Conservation (phyloP, 1,284 basidiomycete genomes). For the Testicularia cyperi region DNA sequence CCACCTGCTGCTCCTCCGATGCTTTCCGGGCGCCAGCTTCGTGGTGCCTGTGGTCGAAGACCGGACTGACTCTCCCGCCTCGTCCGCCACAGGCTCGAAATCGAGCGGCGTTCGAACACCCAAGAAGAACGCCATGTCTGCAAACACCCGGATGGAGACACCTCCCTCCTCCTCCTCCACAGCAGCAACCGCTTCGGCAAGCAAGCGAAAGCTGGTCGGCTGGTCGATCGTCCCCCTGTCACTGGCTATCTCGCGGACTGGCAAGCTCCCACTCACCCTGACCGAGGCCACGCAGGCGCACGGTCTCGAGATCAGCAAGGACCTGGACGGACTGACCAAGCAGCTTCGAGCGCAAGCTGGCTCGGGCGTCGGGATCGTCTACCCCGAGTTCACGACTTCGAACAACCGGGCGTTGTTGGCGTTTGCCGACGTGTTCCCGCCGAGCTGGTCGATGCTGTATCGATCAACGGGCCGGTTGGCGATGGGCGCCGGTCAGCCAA, state of each 20-base stretch:
- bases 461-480: neutral
- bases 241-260: constrained; percentile 1
- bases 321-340: constrained; percentile 10
- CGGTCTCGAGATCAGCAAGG: neutral
- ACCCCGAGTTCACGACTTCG: constrained; percentile 46
- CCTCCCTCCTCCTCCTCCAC: constrained; percentile 8
- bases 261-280: constrained; percentile 8
- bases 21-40: constrained; percentile 18
- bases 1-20: constrained; percentile 45
- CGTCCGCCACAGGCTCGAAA: too few species aligned
- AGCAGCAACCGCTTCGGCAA: constrained; percentile 1
- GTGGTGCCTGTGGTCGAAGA: constrained; percentile 13
- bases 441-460: neutral
- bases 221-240: constrained; percentile 4
- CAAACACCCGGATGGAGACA: constrained; percentile 22
- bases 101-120: constrained; percentile 23
- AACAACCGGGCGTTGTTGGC: constrained; percentile 32
- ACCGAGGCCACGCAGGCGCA: neutral
- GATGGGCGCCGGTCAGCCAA: too few species aligned
- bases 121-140: constrained; percentile 27
- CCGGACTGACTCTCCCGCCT: too few species aligned
- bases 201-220: constrained; percentile 5
- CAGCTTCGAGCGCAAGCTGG: constrained; percentile 2
- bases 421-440: neutral
- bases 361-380: constrained; percentile 24